These are phyloP conservation scores for Podospora pseudoanserina DNA, from an alignment of 495 filamentous ascomycete genomes.

Conservation along the genomic window DNA sequence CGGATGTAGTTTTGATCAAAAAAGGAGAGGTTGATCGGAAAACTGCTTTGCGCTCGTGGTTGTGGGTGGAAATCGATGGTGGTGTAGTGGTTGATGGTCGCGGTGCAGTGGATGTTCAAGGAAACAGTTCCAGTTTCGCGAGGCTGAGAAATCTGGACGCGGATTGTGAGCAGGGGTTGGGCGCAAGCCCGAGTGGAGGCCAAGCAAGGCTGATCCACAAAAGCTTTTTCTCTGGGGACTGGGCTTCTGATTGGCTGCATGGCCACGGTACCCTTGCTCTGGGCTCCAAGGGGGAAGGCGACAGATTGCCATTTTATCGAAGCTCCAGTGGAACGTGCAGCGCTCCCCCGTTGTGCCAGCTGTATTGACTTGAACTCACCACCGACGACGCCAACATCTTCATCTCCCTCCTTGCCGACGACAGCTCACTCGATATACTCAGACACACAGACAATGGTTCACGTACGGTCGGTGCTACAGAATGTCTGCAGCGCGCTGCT, in stretches of 20 bases:
- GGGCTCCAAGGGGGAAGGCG: slow-evolving; percentile 5
- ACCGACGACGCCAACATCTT: slow-evolving; percentile 11
- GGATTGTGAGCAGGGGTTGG: slow-evolving; percentile 9
- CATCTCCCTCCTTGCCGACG: not conserved
- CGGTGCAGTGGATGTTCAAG: not conserved
- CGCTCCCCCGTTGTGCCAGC: not conserved
- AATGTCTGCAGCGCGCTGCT: slow-evolving; percentile 46
- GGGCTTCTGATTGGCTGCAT: slow-evolving; percentile 23
- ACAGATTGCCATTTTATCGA: slow-evolving; percentile 11
- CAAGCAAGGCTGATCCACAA: slow-evolving; percentile 11
- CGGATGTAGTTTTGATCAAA: not conserved
- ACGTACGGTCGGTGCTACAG: slow-evolving; percentile 42
- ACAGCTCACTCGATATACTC: slow-evolving; percentile 4
- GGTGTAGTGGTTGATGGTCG: not conserved
- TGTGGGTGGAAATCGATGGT: not conserved
- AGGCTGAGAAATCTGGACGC: slow-evolving; percentile 29
- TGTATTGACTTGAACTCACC: not conserved
- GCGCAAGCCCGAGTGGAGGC: slow-evolving; percentile 9
- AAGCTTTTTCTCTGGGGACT: not conserved
- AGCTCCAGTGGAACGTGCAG: not conserved
- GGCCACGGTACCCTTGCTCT: slow-evolving; percentile 2
- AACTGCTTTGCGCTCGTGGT: not conserved
- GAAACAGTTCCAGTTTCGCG: slow-evolving; percentile 15
- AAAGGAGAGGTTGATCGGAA: not conserved
- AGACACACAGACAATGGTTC: slow-evolving; percentile 30